Evolutionary conservation across 176 grass and related monocot species (phyloP).

Genomic region (Ensete glaucum): DNA sequence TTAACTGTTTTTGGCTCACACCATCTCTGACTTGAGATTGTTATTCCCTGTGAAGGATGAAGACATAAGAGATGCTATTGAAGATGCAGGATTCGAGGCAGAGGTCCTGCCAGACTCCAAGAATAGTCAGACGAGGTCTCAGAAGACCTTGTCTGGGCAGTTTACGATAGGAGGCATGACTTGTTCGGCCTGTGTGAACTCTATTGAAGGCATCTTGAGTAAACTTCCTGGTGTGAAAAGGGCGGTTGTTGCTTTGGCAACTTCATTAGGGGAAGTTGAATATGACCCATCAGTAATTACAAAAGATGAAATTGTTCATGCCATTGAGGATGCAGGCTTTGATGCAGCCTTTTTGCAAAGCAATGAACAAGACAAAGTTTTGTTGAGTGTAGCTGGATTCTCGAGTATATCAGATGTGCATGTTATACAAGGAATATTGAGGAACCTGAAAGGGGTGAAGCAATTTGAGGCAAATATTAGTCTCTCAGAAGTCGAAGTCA

Average conservation of each 20-base stretch:
- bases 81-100: constrained; percentile 84
- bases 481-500: constrained; percentile 54
- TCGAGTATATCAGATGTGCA: constrained; percentile 41
- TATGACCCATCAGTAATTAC: constrained; percentile 35
- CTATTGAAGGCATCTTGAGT: constrained; percentile 71
- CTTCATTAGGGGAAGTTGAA: constrained; percentile 72
- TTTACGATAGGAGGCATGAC: constrained; percentile 96
- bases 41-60: constrained; percentile 54
- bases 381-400: constrained; percentile 46
- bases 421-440: constrained; percentile 43
- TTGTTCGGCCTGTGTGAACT: constrained; percentile 86
- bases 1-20: neutral
- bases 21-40: constrained; percentile 15
- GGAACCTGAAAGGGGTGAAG: constrained; percentile 46
- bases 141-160: constrained; percentile 64
- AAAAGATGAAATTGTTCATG: constrained; percentile 62
- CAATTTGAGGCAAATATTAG: constrained; percentile 47
- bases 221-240: constrained; percentile 79
- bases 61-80: constrained; percentile 76
- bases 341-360: constrained; percentile 87
- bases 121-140: constrained; percentile 43
- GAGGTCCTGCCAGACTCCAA: constrained; percentile 71
- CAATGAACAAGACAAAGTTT: constrained; percentile 72
- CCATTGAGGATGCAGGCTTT: constrained; percentile 97
- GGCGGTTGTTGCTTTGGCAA: constrained; percentile 72